Base-by-base conservation (phyloP, 345 rosid genomes). In the Hypericum androsaemum region DNA sequence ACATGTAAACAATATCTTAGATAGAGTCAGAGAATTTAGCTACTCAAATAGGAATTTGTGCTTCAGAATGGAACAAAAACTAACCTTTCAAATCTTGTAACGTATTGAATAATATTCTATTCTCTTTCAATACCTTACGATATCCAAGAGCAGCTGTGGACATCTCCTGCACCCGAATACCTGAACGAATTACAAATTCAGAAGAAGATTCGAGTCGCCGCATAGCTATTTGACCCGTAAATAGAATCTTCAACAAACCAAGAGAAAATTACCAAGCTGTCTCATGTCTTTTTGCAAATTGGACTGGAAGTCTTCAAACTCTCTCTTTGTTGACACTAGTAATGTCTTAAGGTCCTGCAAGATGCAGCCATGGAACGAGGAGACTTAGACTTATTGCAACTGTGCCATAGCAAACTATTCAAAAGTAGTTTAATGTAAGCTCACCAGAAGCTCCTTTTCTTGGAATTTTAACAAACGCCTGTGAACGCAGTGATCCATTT, bases 11-110 rank as follows among this genome's bases (percentile, higher is more conserved):
- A 22, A 22, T 22, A 22, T 22, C 32, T 22, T 22, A 22, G 4
- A 22, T 22, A 22, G 1, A 22, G 32, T 22, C 32, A 22, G 32
- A 22, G 32, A 22, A 22, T 22, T n/a, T 22, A 22, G 32, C 32
- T 22, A 22, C 4, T 22, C 32, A 22, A 22, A 22, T 1, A 22
- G 32, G 2, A n/a, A 22, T 22, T 4, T 22, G 32, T 22, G 32
- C 32, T 22, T 22, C 1, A 22, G 32, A 22, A 22, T 22, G 1
- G 4, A 22, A 4, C 32, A 22, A 22, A 13, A 56, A 39, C 58
- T 10, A 52, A 87, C 98, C 98, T 88, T 88, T 88, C 74, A 92
- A 77, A 77, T 92, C 98, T 67, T 92, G 98, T 60, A 92, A 95
- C 90, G 85, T 77, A 81, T 88, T 92, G 71, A 83, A 81, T 52